Evolutionary conservation across 2,329 filamentous ascomycete species (phyloP).

Genomic region (Aspergillus tamarii): DNA sequence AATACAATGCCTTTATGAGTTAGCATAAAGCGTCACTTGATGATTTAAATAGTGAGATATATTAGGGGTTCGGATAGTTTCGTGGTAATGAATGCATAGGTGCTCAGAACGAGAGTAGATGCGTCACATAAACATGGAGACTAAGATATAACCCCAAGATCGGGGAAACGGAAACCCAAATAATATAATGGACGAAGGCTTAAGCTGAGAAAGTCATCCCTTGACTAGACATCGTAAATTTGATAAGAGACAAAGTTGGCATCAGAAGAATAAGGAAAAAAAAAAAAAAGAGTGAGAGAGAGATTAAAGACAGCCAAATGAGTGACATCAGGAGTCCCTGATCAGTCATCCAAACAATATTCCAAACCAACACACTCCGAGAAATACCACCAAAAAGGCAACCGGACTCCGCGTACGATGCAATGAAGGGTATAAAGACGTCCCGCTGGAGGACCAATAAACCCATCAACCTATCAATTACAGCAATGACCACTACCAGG

Average conservation of each 20-base stretch:
- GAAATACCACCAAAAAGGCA: constrained; percentile 19
- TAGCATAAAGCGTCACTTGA: background rate
- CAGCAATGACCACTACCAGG: constrained; percentile 19
- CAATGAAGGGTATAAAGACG: constrained; percentile 24
- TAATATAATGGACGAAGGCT: background rate
- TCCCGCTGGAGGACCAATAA: constrained; percentile 18
- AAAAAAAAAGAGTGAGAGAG: background rate
- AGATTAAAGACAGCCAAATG: background rate
- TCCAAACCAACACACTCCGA: constrained; percentile 17
- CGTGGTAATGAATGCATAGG: background rate
- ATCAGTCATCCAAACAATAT: constrained; percentile 6
- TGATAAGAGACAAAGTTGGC: background rate
- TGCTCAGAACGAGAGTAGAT: background rate
- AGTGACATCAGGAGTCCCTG: constrained; percentile 10
- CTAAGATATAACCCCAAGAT: background rate
- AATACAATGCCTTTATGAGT: background rate
- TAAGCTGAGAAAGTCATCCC: background rate
- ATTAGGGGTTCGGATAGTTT: background rate
- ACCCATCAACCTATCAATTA: constrained; percentile 20
- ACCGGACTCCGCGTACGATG: constrained; percentile 32
- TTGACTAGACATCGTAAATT: background rate
- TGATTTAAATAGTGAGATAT: background rate
- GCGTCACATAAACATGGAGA: background rate
- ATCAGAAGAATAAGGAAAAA: background rate
- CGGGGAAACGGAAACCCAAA: background rate